A percentile compares a stretch with the other conserved stretches of the same genome.
phyloP scores from a whole-genome alignment of 768 basidiomycete genomes.

The Amanita molliuscula region DNA sequence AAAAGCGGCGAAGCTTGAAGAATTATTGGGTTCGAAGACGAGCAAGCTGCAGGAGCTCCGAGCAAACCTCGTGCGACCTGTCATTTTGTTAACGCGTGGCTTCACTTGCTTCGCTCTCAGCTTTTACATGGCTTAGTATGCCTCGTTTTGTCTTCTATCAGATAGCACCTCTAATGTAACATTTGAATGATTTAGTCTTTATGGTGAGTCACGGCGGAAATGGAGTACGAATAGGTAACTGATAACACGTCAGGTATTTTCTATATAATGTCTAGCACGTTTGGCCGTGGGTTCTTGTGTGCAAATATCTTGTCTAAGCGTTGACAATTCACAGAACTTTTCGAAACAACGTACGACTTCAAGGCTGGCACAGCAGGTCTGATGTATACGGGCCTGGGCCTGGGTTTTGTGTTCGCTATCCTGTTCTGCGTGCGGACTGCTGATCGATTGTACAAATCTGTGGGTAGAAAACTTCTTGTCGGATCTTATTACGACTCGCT shows the following conservation, averaged over 20 bases:
- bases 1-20: constrained; percentile 15
- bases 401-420: constrained; percentile 43
- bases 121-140: constrained; percentile 61
- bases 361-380: constrained; percentile 44
- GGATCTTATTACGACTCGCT: neutral
- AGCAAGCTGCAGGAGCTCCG: constrained; percentile 35
- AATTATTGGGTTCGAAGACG: constrained; percentile 14
- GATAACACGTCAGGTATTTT: constrained; percentile 35
- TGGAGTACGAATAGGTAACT: constrained; percentile 1
- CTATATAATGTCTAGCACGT: constrained; percentile 65
- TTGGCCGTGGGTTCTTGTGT: constrained; percentile 33
- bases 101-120: constrained; percentile 65
- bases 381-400: constrained; percentile 40
- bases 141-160: constrained; percentile 8
- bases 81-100: constrained; percentile 46
- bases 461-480: constrained; percentile 15
- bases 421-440: constrained; percentile 38
- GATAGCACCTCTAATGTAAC: neutral
- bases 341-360: constrained; percentile 41
- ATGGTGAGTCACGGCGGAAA: constrained; percentile 27
- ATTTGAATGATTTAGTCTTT: constrained; percentile 34
- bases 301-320: neutral
- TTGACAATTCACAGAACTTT: constrained; percentile 25
- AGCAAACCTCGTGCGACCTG: constrained; percentile 50
- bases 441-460: constrained; percentile 36